Evolutionary conservation across 129 eudicot species (phyloP), one percentile per base, ranked within the genome.

Genomic region (Saussurea involucrata): DNA sequence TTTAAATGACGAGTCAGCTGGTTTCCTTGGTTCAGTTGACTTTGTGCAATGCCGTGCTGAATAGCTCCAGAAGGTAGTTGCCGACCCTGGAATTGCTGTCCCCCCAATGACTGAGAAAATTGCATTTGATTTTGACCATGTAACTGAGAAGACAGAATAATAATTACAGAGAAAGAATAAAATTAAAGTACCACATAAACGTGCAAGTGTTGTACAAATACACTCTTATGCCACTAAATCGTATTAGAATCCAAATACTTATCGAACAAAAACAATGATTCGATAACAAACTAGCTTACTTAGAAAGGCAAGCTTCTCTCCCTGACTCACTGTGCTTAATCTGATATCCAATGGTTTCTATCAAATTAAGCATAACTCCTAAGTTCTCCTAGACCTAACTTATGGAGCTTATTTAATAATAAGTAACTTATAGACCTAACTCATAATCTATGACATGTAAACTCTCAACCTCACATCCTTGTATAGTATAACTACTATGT

Each of bases 41-140:
- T 84, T 85, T 89, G 96, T 58, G 91, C 89, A 72, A 95, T 82
- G 58, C 89, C 92, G 65, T 88, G 91, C 77, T 91, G 96, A 74
- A 95, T 89, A 64, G 88, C 87, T 68, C 91, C 96, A 85, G 95
- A 73, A 18, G 96, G 69, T 36, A 92, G 83, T 72, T 95, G 97
- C 75, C 99, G 86, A 36, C 87, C 83, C 85, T 89, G 99, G 68
- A 86, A 88, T 84, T 95, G 96, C 83, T 92, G 96, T 42, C 84
- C 81, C 76, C 88, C 96, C 85, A 95, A 72, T 68, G 97, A 79
- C 88, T 86, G 97, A 76, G 97, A 90, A 81, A 86, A 95, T 67
- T 88, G 96, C 96, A 92, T 88, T 73, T 87, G 96, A 78, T 86
- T 93, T 72, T 91, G 97, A 72, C 90, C 84, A 68, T 95, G 98